Evolutionary conservation across 495 filamentous ascomycete genomes (phyloP), one percentile per base, ranked within the genome.

Genomic region (Parachaetomium inaequale): DNA sequence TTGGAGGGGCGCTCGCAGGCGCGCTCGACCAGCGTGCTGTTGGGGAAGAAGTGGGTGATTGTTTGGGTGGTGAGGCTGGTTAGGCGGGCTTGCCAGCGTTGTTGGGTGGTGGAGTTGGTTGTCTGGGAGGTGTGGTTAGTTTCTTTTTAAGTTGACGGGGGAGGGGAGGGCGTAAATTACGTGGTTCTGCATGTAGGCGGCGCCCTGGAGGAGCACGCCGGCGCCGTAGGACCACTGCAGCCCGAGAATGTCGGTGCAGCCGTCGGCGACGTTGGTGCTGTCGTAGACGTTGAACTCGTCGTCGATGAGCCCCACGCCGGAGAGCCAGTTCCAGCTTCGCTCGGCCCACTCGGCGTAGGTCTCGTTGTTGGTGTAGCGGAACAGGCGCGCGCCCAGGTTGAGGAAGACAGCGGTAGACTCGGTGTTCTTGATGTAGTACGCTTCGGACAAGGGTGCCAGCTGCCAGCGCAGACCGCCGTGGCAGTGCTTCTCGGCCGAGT

Each of bases 381-480:
- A 88, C 55, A 96, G 75, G 12, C 92, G 83, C 1, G 91, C 85
- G 3, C 85, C 88, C 31, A 95, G 74, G 63, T 93, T 87, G 78
- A 96, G 93, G 74, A 93, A 91, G 56, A 85, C 83, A 23, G 65
- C 71, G 34, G 90, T 86, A 47, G 69, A 64, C 45, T 63, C 52
- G 84, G 83, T 84, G 72, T 92, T 94, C 75, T 93, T 93, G 76
- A 92, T 91, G 63, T 87, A 80, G 66, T 89, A 95, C 8, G 90
- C 90, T 19, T 77, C 81, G 66, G 91, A 89, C 63, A 80, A 84
- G 3, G 82, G 81, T 58, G 87, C 85, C 23, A 93, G 87, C 72
- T 92, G 88, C 91, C 90, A 93, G 45, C 85, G 79, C 63, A 95
- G 67, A 23, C 90, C 90, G 42, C 89, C 90, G 42, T 76, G 75